A percentile compares a stretch with the other conserved stretches of the same genome.
phyloP scores from a whole-genome alignment of 1,139 yeast species.

The Magnusiomyces tetraspermus region DNA sequence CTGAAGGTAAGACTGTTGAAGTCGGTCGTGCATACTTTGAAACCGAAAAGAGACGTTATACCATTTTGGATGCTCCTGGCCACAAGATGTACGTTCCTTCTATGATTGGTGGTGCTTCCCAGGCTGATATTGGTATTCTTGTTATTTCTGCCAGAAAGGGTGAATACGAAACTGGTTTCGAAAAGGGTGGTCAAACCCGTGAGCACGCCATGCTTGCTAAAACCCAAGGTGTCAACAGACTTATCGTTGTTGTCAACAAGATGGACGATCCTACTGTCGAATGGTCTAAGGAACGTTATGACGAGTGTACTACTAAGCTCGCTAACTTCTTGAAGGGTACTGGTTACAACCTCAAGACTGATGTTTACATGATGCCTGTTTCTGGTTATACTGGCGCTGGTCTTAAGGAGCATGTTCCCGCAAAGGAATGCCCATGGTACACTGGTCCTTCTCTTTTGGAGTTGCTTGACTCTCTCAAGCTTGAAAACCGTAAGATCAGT shows the following conservation, averaged over 20 bases:
- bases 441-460: conserved; percentile 85
- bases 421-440: conserved; percentile 83
- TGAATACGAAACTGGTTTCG: conserved; percentile 98
- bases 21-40: conserved; percentile 97
- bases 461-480: conserved; percentile 73
- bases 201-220: conserved; percentile 97
- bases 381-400: conserved; percentile 98
- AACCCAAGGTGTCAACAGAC: conserved; percentile 93
- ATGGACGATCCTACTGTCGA: conserved; percentile 97
- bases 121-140: conserved; percentile 94
- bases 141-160: conserved; percentile 98
- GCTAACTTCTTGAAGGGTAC: conserved; percentile 73
- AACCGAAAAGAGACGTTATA: conserved; percentile 95
- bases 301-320: conserved; percentile 84
- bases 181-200: conserved; percentile 98
- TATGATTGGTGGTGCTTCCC: conserved; percentile 99
- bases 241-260: conserved; percentile 90
- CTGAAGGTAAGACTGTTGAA: conserved; percentile 97
- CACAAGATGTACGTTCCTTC: conserved; percentile 97
- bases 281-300: conserved; percentile 95
- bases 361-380: conserved; percentile 89
- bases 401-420: conserved; percentile 70
- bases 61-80: conserved; percentile 98
- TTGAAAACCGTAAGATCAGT: conserved; percentile 74
- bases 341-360: conserved; percentile 76